A percentile compares a stretch with the other conserved stretches of the same genome.
phyloP scores from a whole-genome alignment of 768 basidiomycete genomes.

The Postia placenta region DNA sequence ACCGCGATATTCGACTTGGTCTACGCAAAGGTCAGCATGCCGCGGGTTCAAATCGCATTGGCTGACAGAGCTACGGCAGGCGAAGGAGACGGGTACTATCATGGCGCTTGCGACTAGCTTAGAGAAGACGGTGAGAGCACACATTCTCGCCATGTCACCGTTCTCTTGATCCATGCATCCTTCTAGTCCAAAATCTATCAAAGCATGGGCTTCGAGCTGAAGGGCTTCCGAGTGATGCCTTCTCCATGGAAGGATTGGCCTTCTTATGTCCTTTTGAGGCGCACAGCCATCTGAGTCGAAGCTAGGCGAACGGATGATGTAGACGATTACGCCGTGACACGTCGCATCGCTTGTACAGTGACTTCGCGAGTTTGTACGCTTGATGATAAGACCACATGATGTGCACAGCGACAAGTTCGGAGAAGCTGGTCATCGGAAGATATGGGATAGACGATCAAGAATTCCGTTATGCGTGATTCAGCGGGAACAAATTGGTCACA shows the following conservation, averaged over 20 bases:
- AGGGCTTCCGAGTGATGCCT: constrained; percentile 9
- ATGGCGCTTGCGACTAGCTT: constrained; percentile 8
- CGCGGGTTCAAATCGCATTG: background rate
- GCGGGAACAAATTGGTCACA: too few species aligned
- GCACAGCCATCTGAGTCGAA: too few species aligned
- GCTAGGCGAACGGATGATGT: too few species aligned
- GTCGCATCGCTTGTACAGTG: too few species aligned
- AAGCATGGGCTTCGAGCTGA: constrained; percentile 11
- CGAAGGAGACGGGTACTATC: background rate
- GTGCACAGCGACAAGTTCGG: too few species aligned
- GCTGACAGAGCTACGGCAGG: background rate
- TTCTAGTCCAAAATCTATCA: constrained; percentile 15
- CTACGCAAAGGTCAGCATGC: constrained; percentile 9
- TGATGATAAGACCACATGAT: too few species aligned
- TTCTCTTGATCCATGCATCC: background rate
- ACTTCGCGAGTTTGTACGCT: too few species aligned
- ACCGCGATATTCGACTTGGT: constrained; percentile 8
- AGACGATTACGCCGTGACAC: too few species aligned
- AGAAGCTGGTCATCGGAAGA: too few species aligned
- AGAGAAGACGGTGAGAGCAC: constrained; percentile 4
- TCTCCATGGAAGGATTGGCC: constrained; percentile 17
- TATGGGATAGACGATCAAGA: too few species aligned
- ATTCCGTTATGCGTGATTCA: too few species aligned
- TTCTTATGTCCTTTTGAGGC: background rate
- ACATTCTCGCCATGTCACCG: too few species aligned